Percentiles rank a stretch among this genome's conserved stretches.
phyloP scores from a whole-genome alignment of 1,284 basidiomycete genomes.

The Stygiomarasmius scandens region DNA sequence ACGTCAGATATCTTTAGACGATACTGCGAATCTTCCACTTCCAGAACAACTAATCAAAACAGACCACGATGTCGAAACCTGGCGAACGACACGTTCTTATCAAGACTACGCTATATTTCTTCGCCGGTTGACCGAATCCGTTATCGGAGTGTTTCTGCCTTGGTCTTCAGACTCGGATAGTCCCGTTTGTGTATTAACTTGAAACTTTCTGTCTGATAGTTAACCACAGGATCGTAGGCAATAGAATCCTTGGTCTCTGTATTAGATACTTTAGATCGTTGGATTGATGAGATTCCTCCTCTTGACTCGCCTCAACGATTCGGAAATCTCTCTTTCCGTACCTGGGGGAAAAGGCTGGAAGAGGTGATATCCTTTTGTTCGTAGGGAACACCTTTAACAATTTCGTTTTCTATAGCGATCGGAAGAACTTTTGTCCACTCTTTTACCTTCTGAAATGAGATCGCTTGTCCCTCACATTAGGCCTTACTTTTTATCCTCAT shows the following conservation, averaged over 20 bases:
- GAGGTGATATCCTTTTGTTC: conserved; percentile 63
- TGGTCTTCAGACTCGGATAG: conserved; percentile 34
- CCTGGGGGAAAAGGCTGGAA: conserved; percentile 82
- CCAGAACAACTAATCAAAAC: conserved; percentile 59
- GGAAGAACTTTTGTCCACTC: conserved; percentile 53
- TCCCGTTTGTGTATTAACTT: conserved; percentile 34
- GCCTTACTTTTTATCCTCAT: conserved; percentile 82
- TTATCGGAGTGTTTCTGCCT: conserved; percentile 62
- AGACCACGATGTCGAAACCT: conserved; percentile 69
- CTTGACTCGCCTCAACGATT: conserved; percentile 86
- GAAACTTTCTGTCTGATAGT: conserved; percentile 9
- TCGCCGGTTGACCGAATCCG: conserved; percentile 70
- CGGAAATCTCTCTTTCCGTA: conserved; percentile 91
- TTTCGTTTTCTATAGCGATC: conserved; percentile 49
- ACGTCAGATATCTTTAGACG: background rate
- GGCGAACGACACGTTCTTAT: conserved; percentile 74
- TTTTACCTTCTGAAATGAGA: conserved; percentile 48
- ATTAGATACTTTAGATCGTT: conserved; percentile 71
- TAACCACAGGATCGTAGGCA: conserved; percentile 38
- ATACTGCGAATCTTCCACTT: conserved; percentile 18
- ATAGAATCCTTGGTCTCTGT: conserved; percentile 53
- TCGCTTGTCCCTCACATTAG: conserved; percentile 59
- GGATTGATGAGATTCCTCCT: conserved; percentile 86
- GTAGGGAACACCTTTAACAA: conserved; percentile 3
- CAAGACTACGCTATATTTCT: conserved; percentile 74